Evolutionary conservation across 2,329 filamentous ascomycete species (phyloP), one percentile per base, ranked within the genome.

Genomic region (Exophiala phaeomuriformis): DNA sequence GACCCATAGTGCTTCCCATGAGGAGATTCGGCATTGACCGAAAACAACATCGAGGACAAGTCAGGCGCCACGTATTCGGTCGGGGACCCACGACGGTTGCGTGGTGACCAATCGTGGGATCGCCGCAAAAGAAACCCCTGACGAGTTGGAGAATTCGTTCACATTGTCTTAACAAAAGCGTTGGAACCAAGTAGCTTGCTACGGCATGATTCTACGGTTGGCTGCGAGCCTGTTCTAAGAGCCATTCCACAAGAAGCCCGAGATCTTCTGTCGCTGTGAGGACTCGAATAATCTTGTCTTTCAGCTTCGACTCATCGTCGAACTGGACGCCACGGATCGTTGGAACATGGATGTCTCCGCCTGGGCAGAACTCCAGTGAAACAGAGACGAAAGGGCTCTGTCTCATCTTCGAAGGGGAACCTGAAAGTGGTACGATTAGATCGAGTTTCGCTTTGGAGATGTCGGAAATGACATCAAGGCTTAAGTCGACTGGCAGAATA

Each of bases 251-350:
- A 37, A 72, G 52, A 39, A 70, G 63, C 10, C 72, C 70, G 51
- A 74, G 58, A 63, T 75, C 71, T 57, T 75, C 72, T n/a, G 70
- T 72, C 28, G 65, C 64, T 56, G 72, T 71, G 30, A 75, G 60
- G 35, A 72, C 70, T 28, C 61, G 64, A 12, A 67, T 64, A 37
- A 74, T 66, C 56, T 68, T 68, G 52, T 63, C 62, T 50, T 65
- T 66, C 10, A 72, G 47, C 30, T 63, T 56, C 8, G 27, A 42
- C 19, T 19, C 19, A 51, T 52, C 52, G 55, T 49, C 57, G 65
- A 59, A 47, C 56, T 63, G 55, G 39, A 72, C 47, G 7, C 71
- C 71, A n/a, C 66, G 62, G 19, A 67, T 63, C n/a, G 70, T 65
- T 29, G 67, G 62, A 27, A 73, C 64, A 2, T 68, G 65, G 41